These are phyloP conservation scores for Globisporangium radiosum DNA, from an alignment of 352 stramenopile genomes.

Conservation along the genomic window DNA sequence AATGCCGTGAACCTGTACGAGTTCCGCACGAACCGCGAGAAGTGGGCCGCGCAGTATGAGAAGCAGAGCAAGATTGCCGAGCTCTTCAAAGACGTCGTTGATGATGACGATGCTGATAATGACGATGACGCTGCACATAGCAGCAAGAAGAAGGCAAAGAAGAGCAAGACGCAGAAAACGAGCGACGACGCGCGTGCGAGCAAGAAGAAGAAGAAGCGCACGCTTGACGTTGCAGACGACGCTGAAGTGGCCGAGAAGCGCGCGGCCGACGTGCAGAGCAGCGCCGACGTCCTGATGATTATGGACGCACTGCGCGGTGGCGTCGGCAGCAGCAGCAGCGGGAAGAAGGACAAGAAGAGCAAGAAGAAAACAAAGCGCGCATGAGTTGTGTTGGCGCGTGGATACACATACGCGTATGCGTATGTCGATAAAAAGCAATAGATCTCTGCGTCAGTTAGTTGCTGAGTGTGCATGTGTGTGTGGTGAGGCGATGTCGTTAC, in stretches of 20 bases:
- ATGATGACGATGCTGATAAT: conserved; percentile 18
- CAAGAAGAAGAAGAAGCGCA: conserved; percentile 38
- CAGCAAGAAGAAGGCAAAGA: conserved; percentile 9
- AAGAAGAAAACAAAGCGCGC: conserved; percentile 14
- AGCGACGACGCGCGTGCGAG: conserved; percentile 13
- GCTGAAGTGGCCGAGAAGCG: conserved; percentile 17
- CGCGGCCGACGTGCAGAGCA: conserved; percentile 25
- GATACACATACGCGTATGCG: neutral
- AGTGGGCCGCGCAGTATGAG: conserved; percentile 66
- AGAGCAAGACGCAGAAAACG: conserved; percentile 20
- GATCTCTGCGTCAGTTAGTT: too few species aligned
- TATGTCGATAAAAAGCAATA: too few species aligned
- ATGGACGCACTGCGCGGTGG: conserved; percentile 54
- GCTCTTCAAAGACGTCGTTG: conserved; percentile 70
- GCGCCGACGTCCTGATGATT: conserved; percentile 57
- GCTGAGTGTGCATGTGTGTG: too few species aligned
- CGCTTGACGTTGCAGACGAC: conserved; percentile 20
- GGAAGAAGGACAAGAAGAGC: conserved; percentile 27
- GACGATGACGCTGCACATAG: neutral
- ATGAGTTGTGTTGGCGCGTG: neutral
- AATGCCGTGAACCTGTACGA: conserved; percentile 76
- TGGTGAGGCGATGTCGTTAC: too few species aligned
- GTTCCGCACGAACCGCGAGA: conserved; percentile 73
- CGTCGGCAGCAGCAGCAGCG: conserved; percentile 29
- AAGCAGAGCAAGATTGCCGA: conserved; percentile 80